A percentile compares a stretch with the other conserved stretches of the same genome.
Conservation (phyloP, 768 basidiomycete genomes). For the Cyathus striatus region DNA sequence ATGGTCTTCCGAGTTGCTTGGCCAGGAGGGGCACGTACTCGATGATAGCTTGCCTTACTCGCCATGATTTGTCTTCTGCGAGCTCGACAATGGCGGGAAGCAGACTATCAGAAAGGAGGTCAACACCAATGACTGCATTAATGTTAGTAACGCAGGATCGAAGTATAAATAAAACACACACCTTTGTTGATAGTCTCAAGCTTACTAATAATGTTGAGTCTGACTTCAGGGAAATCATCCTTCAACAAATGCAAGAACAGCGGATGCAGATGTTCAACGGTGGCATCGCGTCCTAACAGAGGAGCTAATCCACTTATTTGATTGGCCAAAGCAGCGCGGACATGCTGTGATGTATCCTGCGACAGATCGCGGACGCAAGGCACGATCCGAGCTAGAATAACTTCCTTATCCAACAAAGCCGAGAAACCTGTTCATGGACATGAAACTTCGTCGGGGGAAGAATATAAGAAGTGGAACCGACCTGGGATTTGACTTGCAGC, state of each 20-base stretch:
- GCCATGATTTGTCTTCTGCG: slow-evolving; percentile 99
- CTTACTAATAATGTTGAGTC: slow-evolving; percentile 97
- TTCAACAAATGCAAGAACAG: slow-evolving; percentile 95
- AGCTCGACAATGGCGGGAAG: slow-evolving; percentile 97
- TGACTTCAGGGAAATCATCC: slow-evolving; percentile 97
- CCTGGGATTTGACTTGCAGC: slow-evolving; percentile 96
- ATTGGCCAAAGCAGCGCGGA: slow-evolving; percentile 91
- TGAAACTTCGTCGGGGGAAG: slow-evolving; percentile 5
- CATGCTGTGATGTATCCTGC: slow-evolving; percentile 93
- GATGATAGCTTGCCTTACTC: slow-evolving; percentile 98
- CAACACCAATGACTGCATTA: slow-evolving; percentile 89
- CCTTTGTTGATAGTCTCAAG: slow-evolving; percentile 93
- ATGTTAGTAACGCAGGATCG: slow-evolving; percentile 10
- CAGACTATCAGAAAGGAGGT: slow-evolving; percentile 88
- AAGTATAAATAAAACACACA: slow-evolving; percentile 36
- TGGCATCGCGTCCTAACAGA: slow-evolving; percentile 86
- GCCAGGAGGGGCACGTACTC: slow-evolving; percentile 99
- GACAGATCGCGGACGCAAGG: slow-evolving; percentile 94
- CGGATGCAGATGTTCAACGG: slow-evolving; percentile 94
- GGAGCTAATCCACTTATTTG: slow-evolving; percentile 97
- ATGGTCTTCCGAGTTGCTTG: slow-evolving; percentile 92
- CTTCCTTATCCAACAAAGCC: slow-evolving; percentile 88
- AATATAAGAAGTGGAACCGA: slow-evolving; percentile 20
- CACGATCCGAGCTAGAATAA: slow-evolving; percentile 87
- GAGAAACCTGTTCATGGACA: slow-evolving; percentile 70